Evolutionary conservation across 2,329 filamentous ascomycete species (phyloP), one percentile per base, ranked within the genome.

Genomic region (Neocatenulostroma microsporum): DNA sequence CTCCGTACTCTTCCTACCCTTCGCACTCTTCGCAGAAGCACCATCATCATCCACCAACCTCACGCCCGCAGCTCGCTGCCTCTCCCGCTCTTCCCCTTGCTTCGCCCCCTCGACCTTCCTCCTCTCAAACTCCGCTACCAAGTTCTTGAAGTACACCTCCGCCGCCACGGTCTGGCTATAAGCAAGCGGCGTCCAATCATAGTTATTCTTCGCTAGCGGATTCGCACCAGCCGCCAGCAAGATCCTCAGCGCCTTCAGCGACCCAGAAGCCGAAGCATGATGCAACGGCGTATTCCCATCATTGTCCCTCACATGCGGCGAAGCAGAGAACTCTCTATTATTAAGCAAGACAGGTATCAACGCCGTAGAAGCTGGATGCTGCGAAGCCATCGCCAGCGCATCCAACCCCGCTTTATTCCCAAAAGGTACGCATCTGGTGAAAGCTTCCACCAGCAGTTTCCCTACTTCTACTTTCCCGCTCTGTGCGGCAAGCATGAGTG

Each of bases 201-300:
- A 85, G 2, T 77, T 66, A 55, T 94, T 94, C 48, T 72, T 71
- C 37, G 75, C 76, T 37, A 81, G 70, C 0, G 83, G 75, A 48
- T 87, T 80, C 0, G 86, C 84, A 9, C 86, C 86, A 1, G 83
- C 84, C 3, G 82, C 78, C 10, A 94, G 69, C 36, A 94, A 67
- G 23, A 86, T 82, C 28, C 86, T 71, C 37, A 93, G 63, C 1
- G 84, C 82, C 36, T 87, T 76, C 30, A 93, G 61, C 49, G 89
- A 82, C 1, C 86, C 86, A 51, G 84, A 84, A 30, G 82, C 82
- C 52, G 79, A 85, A 10, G 87, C 87, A 63, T 91, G 87, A 62
- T 94, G 86, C 28, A 94, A 67, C 0, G 85, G 83, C 2, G 85
- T 93, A 56, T 93, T 91, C n/a, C 86, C 86, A 40, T 82, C 74